A percentile compares a stretch with the other conserved stretches of the same genome.
Evolutionary conservation across 2,329 filamentous ascomycete genomes (phyloP).

Genomic region (Hypoxylon sp.): DNA sequence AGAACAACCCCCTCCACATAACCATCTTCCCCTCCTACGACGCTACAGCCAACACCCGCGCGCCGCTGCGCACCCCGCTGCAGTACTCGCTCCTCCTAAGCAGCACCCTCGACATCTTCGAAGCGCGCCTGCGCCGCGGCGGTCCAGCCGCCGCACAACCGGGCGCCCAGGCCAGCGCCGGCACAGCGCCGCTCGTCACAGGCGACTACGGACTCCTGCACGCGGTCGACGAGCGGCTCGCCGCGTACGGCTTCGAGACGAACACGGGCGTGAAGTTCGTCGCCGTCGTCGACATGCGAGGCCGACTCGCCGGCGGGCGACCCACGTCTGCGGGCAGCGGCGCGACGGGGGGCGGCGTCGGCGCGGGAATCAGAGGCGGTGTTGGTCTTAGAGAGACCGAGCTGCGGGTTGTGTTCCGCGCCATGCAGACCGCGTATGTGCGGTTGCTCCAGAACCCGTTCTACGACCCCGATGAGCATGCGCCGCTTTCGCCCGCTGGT

Average conservation of each 20-base stretch:
- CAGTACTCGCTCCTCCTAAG: conserved; percentile 93
- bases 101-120: conserved; percentile 92
- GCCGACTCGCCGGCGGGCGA: conserved; percentile 56
- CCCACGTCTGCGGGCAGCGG: conserved; percentile 4
- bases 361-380: conserved; percentile 51
- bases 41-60: conserved; percentile 59
- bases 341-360: conserved; percentile 31
- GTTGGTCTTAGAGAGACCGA: conserved; percentile 85
- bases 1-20: conserved; percentile 98
- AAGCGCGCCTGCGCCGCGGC: conserved; percentile 79
- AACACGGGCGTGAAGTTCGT: conserved; percentile 95
- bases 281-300: conserved; percentile 89
- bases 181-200: conserved; percentile 59
- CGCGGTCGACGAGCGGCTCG: conserved; percentile 90
- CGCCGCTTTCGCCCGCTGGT: conserved; percentile 58
- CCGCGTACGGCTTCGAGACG: conserved; percentile 94
- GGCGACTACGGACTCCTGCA: conserved; percentile 93
- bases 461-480: conserved; percentile 87
- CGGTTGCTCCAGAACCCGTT: conserved; percentile 91
- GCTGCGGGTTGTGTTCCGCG: conserved; percentile 87
- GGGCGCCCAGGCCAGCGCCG: conserved; percentile 25
- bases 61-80: conserved; percentile 74
- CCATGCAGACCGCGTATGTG: conserved; percentile 93
- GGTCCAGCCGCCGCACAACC: conserved; percentile 48
- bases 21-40: conserved; percentile 84